Evolutionary conservation across 2,329 filamentous ascomycete species (phyloP), one percentile per base, ranked within the genome.

Genomic region (Fusarium continuum): DNA sequence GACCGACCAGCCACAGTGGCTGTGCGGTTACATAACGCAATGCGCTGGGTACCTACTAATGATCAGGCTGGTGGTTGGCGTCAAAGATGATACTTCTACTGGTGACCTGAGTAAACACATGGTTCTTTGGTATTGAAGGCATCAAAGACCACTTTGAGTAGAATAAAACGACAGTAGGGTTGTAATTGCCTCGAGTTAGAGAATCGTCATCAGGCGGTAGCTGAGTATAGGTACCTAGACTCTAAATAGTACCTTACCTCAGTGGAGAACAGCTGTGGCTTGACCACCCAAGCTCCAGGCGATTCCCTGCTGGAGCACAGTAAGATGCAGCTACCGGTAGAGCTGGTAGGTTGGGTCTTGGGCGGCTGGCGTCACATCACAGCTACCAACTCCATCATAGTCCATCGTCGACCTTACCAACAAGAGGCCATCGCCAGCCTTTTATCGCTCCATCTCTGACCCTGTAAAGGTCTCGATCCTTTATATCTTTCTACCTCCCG

Each of bases 1-100:
- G 65, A 71, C 57, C 55, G 50, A 44, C 8, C 36, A 64, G 60
- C 64, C 69, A 67, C 57, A 46, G 44, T 59, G 74, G 73, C 74
- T 64, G 73, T 74, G 65, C 53, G 40, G 39, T 72, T 74, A 72
- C 72, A 69, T 73, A 70, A 72, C 62, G 44, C 68, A 55, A 70
- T 58, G 34, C 66, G 53, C 58, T n/a, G n/a, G n/a, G n/a, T n/a
- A n/a, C n/a, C n/a, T n/a, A n/a, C n/a, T n/a, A n/a, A n/a, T n/a
- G n/a, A n/a, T n/a, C n/a, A n/a, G n/a, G n/a, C n/a, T n/a, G n/a
- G n/a, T n/a, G n/a, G n/a, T n/a, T n/a, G n/a, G n/a, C n/a, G n/a
- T n/a, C n/a, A n/a, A n/a, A n/a, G n/a, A n/a, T n/a, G n/a, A n/a
- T n/a, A n/a, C n/a, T n/a, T n/a, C n/a, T n/a, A n/a, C n/a, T n/a